Percentiles rank a stretch among this genome's conserved stretches.
phyloP scores from a whole-genome alignment of 2,329 filamentous ascomycete species.

The Tolypocladium tropicale region DNA sequence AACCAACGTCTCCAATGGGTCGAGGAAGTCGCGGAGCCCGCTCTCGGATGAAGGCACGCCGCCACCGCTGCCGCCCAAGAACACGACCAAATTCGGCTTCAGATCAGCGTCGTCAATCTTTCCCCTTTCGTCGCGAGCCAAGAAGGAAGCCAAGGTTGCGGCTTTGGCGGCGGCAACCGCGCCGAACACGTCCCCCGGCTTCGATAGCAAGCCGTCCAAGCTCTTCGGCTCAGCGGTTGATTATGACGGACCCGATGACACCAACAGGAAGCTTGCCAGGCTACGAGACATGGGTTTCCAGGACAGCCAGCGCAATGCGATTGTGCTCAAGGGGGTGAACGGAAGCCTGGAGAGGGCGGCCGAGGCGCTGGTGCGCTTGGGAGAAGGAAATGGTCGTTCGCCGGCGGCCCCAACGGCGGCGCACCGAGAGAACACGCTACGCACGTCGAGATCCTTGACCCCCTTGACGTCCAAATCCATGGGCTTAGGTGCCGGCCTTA shows the following conservation, averaged over 20 bases:
- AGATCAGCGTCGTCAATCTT: conserved; percentile 58
- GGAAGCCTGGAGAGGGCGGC: conserved; percentile 81
- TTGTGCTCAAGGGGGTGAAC: conserved; percentile 71
- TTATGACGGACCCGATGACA: conserved; percentile 41
- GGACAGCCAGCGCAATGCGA: conserved; percentile 71
- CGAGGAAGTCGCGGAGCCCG: conserved; percentile 33
- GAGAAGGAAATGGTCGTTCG: conserved; percentile 50
- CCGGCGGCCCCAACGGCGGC: conserved; percentile 23
- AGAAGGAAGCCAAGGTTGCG: conserved; percentile 35
- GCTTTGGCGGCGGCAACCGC: conserved; percentile 12
- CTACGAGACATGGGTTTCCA: conserved; percentile 87
- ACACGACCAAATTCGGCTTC: conserved; percentile 50
- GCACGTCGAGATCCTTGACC: conserved; percentile 43
- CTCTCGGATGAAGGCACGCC: conserved; percentile 46
- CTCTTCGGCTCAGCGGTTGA: conserved; percentile 61
- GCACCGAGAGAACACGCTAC: conserved; percentile 35
- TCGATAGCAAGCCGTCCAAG: conserved; percentile 54
- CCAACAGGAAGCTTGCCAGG: conserved; percentile 66
- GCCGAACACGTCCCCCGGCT: conserved; percentile 25
- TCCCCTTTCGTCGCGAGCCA: conserved; percentile 49
- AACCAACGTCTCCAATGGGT: conserved; percentile 33
- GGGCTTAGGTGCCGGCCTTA: conserved; percentile 21
- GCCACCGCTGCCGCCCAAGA: conserved; percentile 53
- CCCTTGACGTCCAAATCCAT: conserved; percentile 32
- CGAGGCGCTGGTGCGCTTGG: conserved; percentile 73